Evolutionary conservation across 129 eudicot species (phyloP).

Genomic region (Sambucus nigra): DNA sequence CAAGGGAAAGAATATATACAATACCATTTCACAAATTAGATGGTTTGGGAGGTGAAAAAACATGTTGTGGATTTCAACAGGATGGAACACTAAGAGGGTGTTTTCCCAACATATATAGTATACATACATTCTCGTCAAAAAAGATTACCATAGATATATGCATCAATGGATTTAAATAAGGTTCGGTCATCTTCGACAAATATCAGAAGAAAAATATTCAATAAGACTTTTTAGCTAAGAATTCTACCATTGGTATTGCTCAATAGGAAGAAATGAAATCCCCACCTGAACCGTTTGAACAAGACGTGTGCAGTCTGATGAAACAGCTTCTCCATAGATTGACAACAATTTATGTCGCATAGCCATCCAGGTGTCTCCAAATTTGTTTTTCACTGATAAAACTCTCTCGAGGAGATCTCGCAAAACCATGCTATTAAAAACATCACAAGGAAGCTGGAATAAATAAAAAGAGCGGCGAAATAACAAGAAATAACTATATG

Average conservation of each 20-base stretch:
- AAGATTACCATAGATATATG: no score
- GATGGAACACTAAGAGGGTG: no score
- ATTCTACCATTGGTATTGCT: not conserved
- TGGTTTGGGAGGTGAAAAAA: no score
- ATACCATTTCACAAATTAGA: not conserved
- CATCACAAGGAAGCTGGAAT: conserved; percentile 30
- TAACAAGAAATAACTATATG: conserved; percentile 3
- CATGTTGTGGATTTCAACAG: no score
- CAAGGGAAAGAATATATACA: no score
- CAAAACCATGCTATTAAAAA: conserved; percentile 61
- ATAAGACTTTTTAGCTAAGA: not conserved
- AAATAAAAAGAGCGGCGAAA: conserved; percentile 18
- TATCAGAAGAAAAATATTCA: not conserved
- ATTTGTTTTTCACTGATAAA: conserved; percentile 41
- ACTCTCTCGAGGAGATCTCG: conserved; percentile 76
- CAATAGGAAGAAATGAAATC: conserved; percentile 14
- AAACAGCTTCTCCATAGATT: conserved; percentile 57
- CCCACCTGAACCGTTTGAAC: conserved; percentile 79
- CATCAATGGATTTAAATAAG: not conserved
- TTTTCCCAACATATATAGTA: no score
- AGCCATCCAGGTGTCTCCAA: conserved; percentile 55
- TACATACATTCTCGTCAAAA: no score
- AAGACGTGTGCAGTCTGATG: conserved; percentile 64
- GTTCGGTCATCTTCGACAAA: not conserved
- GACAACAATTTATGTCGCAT: conserved; percentile 52